Base-by-base conservation (phyloP, 495 filamentous ascomycete genomes). In the Penicillium dipodomyicola region DNA sequence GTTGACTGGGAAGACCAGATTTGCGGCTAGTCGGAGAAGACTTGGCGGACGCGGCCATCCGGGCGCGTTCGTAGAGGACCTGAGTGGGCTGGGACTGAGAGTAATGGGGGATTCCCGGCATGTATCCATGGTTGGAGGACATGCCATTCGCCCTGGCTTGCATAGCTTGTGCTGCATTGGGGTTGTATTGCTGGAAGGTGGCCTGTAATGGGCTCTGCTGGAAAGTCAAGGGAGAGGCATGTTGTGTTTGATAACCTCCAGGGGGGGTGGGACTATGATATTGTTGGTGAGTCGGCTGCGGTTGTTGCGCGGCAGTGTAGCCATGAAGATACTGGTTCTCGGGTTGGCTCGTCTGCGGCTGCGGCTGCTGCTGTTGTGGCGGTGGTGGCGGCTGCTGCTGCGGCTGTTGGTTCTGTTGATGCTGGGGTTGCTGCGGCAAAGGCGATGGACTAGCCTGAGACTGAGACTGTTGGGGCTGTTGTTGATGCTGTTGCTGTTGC, bases 41-140 rank as follows among this genome's bases (percentile, higher is more conserved):
- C 68, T 93, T 93, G 10, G 88, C 82, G 4, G 88, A 88, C 10
- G 90, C 91, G 0, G 89, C 90, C 68, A 88, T 85, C 9, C 91
- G 86, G 29, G 91, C 91, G 37, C 84, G 84, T 64, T 94, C 89
- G 60, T 95, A 94, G 0, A 94, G 76, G 1, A 89, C 84, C 37
- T 88, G 83, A 1, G 88, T 93, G 1, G 91, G 86, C 45, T 87
- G 86, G 7, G 84, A 86, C 65, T 94, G 90, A 7, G 70, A 87
- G 49, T 80, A 87, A 68, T 80, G 83, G 20, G 73, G 87, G 64
- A 72, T 84, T 35, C 75, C 74, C 6, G 77, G 74, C 70, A 77
- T 73, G 47, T 78, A 77, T 19, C 73, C 73, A 48, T 77, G 74
- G 41, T 77, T 78, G 32, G 74, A 63, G 5, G 73, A 65, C 25